Evolutionary conservation across 1,139 yeast species (phyloP).

Genomic region (Debaryomyces singareniensis): DNA sequence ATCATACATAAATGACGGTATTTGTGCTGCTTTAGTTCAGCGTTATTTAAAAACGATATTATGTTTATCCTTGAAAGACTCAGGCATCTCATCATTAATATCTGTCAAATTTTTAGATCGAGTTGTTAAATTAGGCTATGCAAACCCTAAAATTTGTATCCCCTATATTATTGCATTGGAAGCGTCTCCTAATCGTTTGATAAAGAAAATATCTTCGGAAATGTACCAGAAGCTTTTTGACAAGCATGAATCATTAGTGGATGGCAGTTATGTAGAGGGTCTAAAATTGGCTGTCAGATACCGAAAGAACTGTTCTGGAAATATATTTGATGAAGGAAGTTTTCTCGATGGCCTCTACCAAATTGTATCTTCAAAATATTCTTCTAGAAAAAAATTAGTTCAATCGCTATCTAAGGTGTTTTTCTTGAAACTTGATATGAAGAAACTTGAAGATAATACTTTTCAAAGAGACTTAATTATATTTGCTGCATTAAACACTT

Average conservation of each 20-base stretch:
- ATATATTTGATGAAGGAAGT: constrained; percentile 11
- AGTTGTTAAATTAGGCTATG: constrained; percentile 59
- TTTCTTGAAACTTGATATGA: constrained; percentile 10
- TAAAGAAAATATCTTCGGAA: constrained; percentile 43
- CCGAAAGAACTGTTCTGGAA: constrained; percentile 20
- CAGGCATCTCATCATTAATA: constrained; percentile 34
- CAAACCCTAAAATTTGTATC: constrained; percentile 65
- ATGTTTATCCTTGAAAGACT: constrained; percentile 40
- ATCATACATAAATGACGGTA: constrained; percentile 53
- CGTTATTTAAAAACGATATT: constrained; percentile 48
- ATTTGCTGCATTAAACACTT: constrained; percentile 32
- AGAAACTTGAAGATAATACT: constrained; percentile 9
- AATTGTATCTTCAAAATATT: constrained; percentile 35
- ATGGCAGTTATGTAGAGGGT: constrained; percentile 59
- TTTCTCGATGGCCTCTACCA: constrained; percentile 30
- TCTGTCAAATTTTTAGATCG: constrained; percentile 51
- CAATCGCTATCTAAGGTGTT: constrained; percentile 21
- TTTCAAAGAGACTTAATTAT: constrained; percentile 22
- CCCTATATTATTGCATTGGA: constrained; percentile 68
- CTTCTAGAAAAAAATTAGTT: constrained; percentile 43
- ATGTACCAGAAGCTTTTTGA: constrained; percentile 53
- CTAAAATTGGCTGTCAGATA: constrained; percentile 49
- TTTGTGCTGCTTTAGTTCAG: constrained; percentile 67
- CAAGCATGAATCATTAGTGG: constrained; percentile 67
- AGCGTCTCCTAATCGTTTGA: constrained; percentile 40